Evolutionary conservation across 148 eudicot species (phyloP).

Genomic region (Camellia japonica): DNA sequence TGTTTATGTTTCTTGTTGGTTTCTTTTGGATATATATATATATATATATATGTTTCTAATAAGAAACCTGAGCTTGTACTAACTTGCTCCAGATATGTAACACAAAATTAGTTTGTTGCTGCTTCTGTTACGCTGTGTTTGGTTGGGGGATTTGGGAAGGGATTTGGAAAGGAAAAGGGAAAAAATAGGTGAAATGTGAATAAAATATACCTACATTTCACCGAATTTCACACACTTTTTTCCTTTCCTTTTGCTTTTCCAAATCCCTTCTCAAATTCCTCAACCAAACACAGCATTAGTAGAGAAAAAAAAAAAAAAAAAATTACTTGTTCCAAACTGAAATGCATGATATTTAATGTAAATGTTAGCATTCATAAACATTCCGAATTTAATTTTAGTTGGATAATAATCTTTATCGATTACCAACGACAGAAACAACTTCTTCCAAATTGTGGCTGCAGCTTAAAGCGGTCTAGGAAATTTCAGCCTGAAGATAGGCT

Average conservation of each 20-base stretch:
- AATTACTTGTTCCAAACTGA: background rate
- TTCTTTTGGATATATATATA: background rate
- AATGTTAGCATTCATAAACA: background rate
- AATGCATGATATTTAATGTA: background rate
- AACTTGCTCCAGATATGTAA: background rate
- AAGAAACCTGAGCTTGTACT: background rate
- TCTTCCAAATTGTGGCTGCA: conserved; percentile 31
- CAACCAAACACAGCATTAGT: too few relatives aligned
- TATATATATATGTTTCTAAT: too few relatives aligned
- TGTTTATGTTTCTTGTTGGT: background rate
- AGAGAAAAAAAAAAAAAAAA: too few relatives aligned
- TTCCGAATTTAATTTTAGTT: background rate
- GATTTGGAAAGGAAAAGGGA: too few relatives aligned
- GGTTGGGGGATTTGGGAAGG: too few relatives aligned
- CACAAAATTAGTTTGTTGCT: background rate
- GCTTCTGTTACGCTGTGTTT: too few relatives aligned
- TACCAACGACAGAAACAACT: conserved; percentile 9
- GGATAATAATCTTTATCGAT: background rate
- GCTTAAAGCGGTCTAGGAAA: conserved; percentile 87
- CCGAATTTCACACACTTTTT: too few relatives aligned
- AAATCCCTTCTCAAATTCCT: too few relatives aligned
- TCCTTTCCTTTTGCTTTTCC: too few relatives aligned
- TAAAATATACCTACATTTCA: too few relatives aligned
- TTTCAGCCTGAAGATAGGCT: conserved; percentile 97
- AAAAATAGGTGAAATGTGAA: too few relatives aligned